Evolutionary conservation across 106 monocot genomes (phyloP), one percentile per base, ranked within the genome.

Genomic region (Dendrobium huoshanense): DNA sequence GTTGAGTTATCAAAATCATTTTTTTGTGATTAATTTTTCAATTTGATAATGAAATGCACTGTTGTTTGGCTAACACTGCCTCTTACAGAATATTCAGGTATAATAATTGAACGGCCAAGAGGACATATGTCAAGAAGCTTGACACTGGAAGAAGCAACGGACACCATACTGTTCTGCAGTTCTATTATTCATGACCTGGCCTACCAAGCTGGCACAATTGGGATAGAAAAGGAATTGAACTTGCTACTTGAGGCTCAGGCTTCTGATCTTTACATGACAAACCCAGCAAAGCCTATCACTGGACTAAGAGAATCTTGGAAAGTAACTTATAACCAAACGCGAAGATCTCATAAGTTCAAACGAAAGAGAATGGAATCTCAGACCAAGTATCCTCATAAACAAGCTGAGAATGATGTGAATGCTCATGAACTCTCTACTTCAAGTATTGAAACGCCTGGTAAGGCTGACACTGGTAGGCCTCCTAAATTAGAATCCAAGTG

Each of bases 121-220:
- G 85, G 82, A 79, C 70, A 22, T 22, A 90, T 79, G 61, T 81
- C 81, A 4, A 90, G 86, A 82, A 91, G 92, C 85, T 85, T 90
- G 67, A 99, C 95, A 55, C 72, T 91, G 64, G 91, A 91, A 81
- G 92, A 99, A 84, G 92, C 92, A 82, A 91, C 92, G 0, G 91
- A 99, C 65, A 91, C 92, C 1, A 86, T 95, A 84, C 89, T 99
- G 25, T 89, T 99, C 86, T 95, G 95, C 79, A 95, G 92, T 81
- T 95, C 92, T 1, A 95, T 99, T 20, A 75, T 95, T 79, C 95
- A 95, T 78, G 98, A 99, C 84, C 51, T 99, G 17, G 91, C 95
- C 24, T 89, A 88, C 82, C 89, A 88, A 56, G 92, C 92, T 64
- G 94, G 91, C 43, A 67, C 87, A 2, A 89, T 94, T 81, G 94